phyloP scores from a whole-genome alignment of 129 eudicot genomes.

The Saposhnikovia divaricata region DNA sequence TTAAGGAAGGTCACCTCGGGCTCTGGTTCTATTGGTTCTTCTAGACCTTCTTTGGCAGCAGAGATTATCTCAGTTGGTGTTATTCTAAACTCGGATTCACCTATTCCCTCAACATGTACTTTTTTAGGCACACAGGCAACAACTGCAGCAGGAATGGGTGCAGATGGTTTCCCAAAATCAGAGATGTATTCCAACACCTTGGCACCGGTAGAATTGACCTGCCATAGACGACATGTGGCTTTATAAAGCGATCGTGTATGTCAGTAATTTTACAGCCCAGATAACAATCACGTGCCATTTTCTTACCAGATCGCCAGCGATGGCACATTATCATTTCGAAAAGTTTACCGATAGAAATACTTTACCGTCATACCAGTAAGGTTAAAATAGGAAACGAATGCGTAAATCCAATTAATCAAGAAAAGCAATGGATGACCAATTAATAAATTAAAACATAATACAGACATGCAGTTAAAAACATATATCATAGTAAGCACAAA shows the following conservation, averaged over 20 bases:
- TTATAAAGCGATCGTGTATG: neutral
- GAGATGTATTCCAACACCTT: conserved; percentile 86
- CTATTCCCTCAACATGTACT: conserved; percentile 71
- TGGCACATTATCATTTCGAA: neutral
- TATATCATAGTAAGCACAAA: neutral
- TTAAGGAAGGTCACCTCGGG: conserved; percentile 58
- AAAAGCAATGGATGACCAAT: neutral
- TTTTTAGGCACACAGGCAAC: conserved; percentile 94
- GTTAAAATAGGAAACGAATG: neutral
- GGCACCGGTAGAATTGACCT: conserved; percentile 84
- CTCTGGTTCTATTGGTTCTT: conserved; percentile 88
- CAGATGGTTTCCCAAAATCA: conserved; percentile 85
- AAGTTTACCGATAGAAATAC: neutral
- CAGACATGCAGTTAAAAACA: neutral
- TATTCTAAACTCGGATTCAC: conserved; percentile 83
- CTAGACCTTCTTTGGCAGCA: conserved; percentile 83
- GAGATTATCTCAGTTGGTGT: conserved; percentile 65
- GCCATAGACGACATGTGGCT: conserved; percentile 11
- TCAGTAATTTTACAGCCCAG: neutral
- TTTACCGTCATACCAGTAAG: neutral
- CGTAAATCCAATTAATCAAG: neutral
- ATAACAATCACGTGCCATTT: neutral
- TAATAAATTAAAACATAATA: neutral
- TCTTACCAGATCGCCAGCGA: neutral
- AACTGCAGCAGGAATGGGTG: conserved; percentile 90